Evolutionary conservation across 129 eudicot genomes (phyloP).

Genomic region (Scalesia atractyloides): DNA sequence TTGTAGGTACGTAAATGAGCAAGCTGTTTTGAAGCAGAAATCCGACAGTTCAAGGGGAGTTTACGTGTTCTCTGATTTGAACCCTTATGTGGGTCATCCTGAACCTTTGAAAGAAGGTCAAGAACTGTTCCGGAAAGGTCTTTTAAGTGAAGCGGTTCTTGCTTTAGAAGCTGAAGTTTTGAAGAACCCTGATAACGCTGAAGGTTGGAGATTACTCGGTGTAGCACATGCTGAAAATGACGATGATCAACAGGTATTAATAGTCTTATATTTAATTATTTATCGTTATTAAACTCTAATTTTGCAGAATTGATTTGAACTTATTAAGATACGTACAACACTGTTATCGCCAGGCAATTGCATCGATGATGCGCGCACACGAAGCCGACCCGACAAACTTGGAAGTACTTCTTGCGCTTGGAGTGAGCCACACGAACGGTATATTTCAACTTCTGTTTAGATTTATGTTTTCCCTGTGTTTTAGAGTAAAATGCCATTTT

Average conservation of each 20-base stretch:
- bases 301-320: background rate
- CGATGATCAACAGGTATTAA: conserved; percentile 86
- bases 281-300: background rate
- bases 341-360: conserved; percentile 67
- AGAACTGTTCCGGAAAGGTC: conserved; percentile 88
- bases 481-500: too few relatives aligned
- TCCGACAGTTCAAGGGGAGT: conserved; percentile 70
- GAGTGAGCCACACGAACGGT: conserved; percentile 99
- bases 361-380: conserved; percentile 93
- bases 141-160: conserved; percentile 99
- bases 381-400: conserved; percentile 85
- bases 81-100: conserved; percentile 98
- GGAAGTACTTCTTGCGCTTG: conserved; percentile 98
- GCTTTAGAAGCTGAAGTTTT: conserved; percentile 98
- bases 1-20: conserved; percentile 79
- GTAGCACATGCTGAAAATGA: conserved; percentile 98
- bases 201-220: conserved; percentile 98
- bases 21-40: conserved; percentile 57
- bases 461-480: background rate
- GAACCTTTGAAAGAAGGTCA: conserved; percentile 96
- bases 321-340: background rate
- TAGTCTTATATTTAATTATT: background rate
- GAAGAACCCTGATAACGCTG: conserved; percentile 92
- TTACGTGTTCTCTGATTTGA: conserved; percentile 83
- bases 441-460: background rate